Conservation (phyloP, 2,329 filamentous ascomycete genomes). For the Talaromyces sp. region DNA sequence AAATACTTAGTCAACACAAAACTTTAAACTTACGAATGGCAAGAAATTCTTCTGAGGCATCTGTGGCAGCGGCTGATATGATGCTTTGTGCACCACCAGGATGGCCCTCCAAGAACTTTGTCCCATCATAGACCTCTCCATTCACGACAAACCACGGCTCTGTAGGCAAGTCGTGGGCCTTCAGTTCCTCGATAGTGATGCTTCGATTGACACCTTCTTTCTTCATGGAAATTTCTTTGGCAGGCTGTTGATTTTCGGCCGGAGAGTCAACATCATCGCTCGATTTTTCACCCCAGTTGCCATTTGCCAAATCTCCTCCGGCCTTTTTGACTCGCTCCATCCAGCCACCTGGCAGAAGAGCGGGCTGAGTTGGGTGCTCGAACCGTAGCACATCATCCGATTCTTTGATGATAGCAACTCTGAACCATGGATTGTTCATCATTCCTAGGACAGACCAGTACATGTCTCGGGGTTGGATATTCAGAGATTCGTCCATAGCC, state of each 20-base stretch:
- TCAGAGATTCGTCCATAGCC: conserved; percentile 86
- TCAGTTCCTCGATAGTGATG: conserved; percentile 67
- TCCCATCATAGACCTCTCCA: conserved; percentile 84
- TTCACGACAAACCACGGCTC: conserved; percentile 84
- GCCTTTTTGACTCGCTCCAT: conserved; percentile 85
- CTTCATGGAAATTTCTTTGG: conserved; percentile 69
- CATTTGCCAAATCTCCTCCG: conserved; percentile 73
- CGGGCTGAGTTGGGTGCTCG: conserved; percentile 82
- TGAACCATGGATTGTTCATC: conserved; percentile 98
- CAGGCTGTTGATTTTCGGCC: conserved; percentile 39
- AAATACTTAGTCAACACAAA: neutral
- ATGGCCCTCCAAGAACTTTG: conserved; percentile 70
- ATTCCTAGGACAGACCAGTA: conserved; percentile 94
- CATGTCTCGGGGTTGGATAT: conserved; percentile 83
- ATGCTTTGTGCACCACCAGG: conserved; percentile 85
- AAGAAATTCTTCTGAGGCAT: conserved; percentile 83
- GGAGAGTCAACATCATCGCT: conserved; percentile 39
- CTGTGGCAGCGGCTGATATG: conserved; percentile 70
- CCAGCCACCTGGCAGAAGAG: conserved; percentile 74
- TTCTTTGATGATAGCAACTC: conserved; percentile 69
- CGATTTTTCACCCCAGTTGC: conserved; percentile 74
- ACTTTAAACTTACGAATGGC: conserved; percentile 65
- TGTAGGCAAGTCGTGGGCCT: conserved; percentile 57
- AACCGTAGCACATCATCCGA: conserved; percentile 58
- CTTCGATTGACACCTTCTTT: conserved; percentile 57